Conservation (phyloP, 2,329 filamentous ascomycete genomes). For the Alternaria novae-zelandiae region DNA sequence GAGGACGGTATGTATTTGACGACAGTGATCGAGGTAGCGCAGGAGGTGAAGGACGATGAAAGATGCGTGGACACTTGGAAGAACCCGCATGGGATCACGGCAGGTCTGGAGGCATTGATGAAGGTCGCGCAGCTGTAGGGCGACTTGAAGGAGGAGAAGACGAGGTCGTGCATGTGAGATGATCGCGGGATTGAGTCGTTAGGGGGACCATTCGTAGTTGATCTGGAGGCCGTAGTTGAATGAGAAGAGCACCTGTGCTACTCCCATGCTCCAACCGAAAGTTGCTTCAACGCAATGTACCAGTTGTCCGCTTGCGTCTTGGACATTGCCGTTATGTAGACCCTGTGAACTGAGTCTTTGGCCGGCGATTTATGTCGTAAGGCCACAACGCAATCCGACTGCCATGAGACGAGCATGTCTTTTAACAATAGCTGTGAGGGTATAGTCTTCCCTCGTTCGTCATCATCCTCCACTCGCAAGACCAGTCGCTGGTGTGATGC, state of each 20-base stretch:
- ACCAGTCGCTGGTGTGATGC: background rate
- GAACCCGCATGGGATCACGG: background rate
- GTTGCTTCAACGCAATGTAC: background rate
- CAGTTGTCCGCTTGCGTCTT: background rate
- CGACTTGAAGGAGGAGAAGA: background rate
- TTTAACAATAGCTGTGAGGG: background rate
- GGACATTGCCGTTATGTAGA: background rate
- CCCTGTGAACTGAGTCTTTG: background rate
- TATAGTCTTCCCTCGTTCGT: background rate
- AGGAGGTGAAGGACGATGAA: background rate
- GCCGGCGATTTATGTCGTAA: background rate
- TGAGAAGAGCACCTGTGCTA: background rate
- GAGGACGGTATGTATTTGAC: background rate
- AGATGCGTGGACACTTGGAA: background rate
- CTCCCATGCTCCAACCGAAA: background rate
- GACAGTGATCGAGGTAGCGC: background rate
- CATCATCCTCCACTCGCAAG: background rate
- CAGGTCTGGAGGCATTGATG: background rate
- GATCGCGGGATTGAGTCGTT: background rate
- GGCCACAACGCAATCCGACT: background rate
- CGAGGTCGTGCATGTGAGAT: background rate
- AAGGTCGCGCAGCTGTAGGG: background rate
- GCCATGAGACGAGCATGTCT: background rate
- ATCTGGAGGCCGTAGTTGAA: background rate
- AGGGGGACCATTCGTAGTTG: background rate